A percentile compares a stretch with the other conserved stretches of the same genome.
Conservation (phyloP, 73 alveolate genomes). For the Paramecium pentaurelia region DNA sequence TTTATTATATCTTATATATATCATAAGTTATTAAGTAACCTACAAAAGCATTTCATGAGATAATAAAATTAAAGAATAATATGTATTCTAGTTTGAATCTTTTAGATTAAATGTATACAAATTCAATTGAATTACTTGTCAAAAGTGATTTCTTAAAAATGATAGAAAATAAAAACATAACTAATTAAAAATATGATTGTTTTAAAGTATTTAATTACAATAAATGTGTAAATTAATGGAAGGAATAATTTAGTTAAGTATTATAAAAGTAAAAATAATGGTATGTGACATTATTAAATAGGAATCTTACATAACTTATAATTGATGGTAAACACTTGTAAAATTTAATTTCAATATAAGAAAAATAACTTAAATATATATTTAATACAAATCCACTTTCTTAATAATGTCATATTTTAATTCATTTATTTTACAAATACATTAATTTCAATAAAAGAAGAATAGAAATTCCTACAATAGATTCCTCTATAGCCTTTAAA, state of each 20-base stretch:
- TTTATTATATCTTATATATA: not conserved
- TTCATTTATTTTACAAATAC: not conserved
- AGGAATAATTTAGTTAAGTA: not conserved
- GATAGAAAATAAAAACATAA: not conserved
- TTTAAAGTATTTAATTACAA: not conserved
- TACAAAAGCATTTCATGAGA: constrained; percentile 26
- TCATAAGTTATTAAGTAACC: not conserved
- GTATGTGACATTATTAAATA: not conserved
- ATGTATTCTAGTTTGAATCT: not conserved
- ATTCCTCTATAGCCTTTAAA: not conserved
- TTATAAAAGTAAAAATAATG: not conserved
- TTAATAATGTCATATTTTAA: not conserved
- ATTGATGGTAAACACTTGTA: not conserved
- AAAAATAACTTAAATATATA: not conserved
- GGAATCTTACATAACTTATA: not conserved
- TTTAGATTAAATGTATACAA: not conserved
- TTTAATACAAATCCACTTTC: not conserved
- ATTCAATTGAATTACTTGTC: not conserved
- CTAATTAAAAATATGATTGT: not conserved
- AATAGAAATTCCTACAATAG: not conserved
- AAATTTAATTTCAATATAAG: not conserved
- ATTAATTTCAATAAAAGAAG: not conserved
- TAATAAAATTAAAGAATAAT: not conserved
- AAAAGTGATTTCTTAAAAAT: not conserved
- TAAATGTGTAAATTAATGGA: not conserved